These are phyloP conservation scores for Sordariomycetes sp. DNA, from an alignment of 2,329 filamentous ascomycete genomes.

Conservation along the genomic window DNA sequence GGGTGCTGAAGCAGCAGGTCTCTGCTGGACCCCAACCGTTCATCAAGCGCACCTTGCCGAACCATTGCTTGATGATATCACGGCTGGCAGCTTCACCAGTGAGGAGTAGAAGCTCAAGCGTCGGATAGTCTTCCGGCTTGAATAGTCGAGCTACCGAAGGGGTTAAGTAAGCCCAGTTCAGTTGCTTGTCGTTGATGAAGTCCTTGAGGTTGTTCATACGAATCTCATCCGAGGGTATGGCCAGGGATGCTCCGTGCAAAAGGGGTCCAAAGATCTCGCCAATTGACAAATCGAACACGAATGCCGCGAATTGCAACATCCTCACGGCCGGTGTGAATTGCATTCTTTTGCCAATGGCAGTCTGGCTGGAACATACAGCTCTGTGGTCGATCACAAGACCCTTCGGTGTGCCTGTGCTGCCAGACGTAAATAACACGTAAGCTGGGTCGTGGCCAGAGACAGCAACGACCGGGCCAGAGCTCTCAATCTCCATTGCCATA, in stretches of 20 bases:
- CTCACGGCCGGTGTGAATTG: constrained; percentile 7
- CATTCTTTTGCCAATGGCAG: constrained; percentile 34
- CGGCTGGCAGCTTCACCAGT: constrained; percentile 7
- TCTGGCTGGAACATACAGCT: constrained; percentile 41
- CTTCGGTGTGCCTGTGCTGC: too few species aligned
- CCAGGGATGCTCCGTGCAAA: not conserved
- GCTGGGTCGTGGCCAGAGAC: not conserved
- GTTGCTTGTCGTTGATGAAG: not conserved
- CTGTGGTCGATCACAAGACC: too few species aligned
- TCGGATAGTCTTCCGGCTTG: constrained; percentile 2
- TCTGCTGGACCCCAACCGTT: constrained; percentile 12
- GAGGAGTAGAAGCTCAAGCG: constrained; percentile 4
- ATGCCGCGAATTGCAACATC: constrained; percentile 3
- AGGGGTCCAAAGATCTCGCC: not conserved
- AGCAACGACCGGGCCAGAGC: too few species aligned
- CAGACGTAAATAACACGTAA: too few species aligned
- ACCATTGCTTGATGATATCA: constrained; percentile 10
- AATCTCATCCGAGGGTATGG: not conserved
- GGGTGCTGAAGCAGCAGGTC: constrained; percentile 2
- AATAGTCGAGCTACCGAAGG: constrained; percentile 1
- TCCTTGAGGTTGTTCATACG: not conserved
- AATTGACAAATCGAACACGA: constrained; percentile 1
- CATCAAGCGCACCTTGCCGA: constrained; percentile 1
- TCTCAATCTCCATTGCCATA: too few species aligned
- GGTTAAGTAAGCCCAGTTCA: constrained; percentile 1